phyloP scores from a whole-genome alignment of 495 filamentous ascomycete genomes.

The Trichoderma gamsii region DNA sequence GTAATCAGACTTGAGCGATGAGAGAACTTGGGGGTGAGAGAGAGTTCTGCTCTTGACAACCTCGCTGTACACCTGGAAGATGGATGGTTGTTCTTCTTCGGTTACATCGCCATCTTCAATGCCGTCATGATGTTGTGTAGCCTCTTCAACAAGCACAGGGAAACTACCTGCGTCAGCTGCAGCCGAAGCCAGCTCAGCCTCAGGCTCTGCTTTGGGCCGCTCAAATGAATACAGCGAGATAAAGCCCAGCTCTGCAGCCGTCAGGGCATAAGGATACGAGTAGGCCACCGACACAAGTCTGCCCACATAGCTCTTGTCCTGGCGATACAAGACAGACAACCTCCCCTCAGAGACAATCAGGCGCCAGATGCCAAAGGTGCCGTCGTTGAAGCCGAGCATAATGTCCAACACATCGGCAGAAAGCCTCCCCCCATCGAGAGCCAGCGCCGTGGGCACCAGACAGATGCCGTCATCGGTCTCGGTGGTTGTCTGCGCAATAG shows the following conservation, averaged over 20 bases:
- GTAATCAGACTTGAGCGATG: conserved; percentile 76
- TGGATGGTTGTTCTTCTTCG: neutral
- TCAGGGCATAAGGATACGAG: conserved; percentile 68
- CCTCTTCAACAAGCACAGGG: neutral
- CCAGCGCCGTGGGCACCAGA: conserved; percentile 58
- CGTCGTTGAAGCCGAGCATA: conserved; percentile 70
- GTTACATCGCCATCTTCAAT: conserved; percentile 1
- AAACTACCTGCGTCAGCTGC: neutral
- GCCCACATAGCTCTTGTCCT: conserved; percentile 52
- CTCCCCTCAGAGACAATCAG: conserved; percentile 40
- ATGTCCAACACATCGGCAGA: conserved; percentile 42
- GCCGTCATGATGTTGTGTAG: neutral
- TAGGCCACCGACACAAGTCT: conserved; percentile 71
- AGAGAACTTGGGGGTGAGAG: conserved; percentile 53
- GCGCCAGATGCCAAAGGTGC: conserved; percentile 64
- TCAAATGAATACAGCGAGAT: conserved; percentile 69
- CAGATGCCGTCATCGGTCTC: conserved; percentile 21
- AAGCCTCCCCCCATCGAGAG: conserved; percentile 47
- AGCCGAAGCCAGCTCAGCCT: neutral
- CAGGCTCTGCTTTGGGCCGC: conserved; percentile 22
- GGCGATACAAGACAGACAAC: conserved; percentile 47
- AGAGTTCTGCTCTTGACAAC: conserved; percentile 14
- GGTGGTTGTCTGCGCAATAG: conserved; percentile 45
- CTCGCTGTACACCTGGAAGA: conserved; percentile 8
- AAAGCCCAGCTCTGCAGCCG: conserved; percentile 64